Evolutionary conservation across 2,329 filamentous ascomycete species (phyloP), one percentile per base, ranked within the genome.

Genomic region (Clarireedia paspali): DNA sequence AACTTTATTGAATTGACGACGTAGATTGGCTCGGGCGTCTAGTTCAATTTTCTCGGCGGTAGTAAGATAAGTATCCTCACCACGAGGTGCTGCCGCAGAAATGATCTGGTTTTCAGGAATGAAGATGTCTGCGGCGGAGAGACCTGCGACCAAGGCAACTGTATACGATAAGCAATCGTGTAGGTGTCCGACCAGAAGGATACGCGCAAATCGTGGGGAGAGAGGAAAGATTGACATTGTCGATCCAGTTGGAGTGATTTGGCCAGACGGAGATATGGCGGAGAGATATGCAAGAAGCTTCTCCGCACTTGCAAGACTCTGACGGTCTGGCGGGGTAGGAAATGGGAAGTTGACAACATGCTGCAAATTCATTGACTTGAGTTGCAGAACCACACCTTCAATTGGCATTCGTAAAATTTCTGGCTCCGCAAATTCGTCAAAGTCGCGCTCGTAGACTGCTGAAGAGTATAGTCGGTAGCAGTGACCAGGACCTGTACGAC

Each of bases 381-480:
- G 82, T 70, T 96, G 91, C 39, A 99, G 76, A 1, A 97, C 91
- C 3, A 97, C 83, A 17, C 87, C 89, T 71, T 99, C 94, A 27
- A 97, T 89, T 0, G 94, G 92, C 72, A 94, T 95, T 24, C 91
- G 82, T 48, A 95, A 73, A 40, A 99, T 85, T 71, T 99, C 94
- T 0, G 94, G 92, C 24, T 91, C 85, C 0, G 89, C 84, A 65
- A 95, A 95, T 61, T 92, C 82, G 24, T 84, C 77, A 63, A 99
- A 96, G 63, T 95, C 91, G 56, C 89, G 81, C 72, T 94, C 94
- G 65, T 89, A 99, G 0, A 99, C 87, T 0, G 94, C 94, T 12
- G 91, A 96, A 0, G 91, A 96, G 72, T 96, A 99, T 4, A 99
- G 74, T 56, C 91, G 79, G 74, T 96, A 99, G 72, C 92, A 97